Percentiles rank a stretch among this genome's conserved stretches.
Conservation (phyloP, 768 basidiomycete species). For the Neoboletus subvelutipes region DNA sequence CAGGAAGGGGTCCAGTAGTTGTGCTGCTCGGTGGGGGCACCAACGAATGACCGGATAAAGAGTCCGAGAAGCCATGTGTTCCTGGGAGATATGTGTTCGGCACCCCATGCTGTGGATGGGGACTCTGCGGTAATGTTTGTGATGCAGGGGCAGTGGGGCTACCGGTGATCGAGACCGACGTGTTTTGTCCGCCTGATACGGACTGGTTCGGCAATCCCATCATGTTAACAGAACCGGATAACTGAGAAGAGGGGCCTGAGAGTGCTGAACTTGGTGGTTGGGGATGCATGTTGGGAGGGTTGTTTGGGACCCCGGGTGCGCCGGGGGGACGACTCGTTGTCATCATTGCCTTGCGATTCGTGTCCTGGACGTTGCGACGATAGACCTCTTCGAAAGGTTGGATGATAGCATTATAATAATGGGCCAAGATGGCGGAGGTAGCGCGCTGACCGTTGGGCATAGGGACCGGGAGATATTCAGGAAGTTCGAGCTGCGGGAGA, state of each 20-base stretch:
- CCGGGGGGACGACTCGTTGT: constrained; percentile 37
- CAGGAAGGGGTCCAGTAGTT: constrained; percentile 10
- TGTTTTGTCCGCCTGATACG: constrained; percentile 18
- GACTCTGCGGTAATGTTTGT: constrained; percentile 34
- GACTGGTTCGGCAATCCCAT: constrained; percentile 29
- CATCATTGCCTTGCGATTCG: constrained; percentile 55
- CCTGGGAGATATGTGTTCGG: constrained; percentile 24
- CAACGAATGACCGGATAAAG: constrained; percentile 23
- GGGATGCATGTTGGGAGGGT: constrained; percentile 16
- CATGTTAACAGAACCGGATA: constrained; percentile 20
- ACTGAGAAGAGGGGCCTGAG: constrained; percentile 22
- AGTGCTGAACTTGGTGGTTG: constrained; percentile 14
- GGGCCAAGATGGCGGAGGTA: constrained; percentile 50
- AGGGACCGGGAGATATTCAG: constrained; percentile 51
- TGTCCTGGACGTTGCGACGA: constrained; percentile 58
- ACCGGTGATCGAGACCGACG: constrained; percentile 19
- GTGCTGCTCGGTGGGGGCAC: constrained; percentile 12
- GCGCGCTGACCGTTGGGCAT: constrained; percentile 47
- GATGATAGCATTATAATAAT: constrained; percentile 62
- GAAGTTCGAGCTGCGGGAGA: constrained; percentile 57
- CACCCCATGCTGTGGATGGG: constrained; percentile 26
- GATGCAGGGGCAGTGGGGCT: constrained; percentile 26
- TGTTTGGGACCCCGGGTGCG: constrained; percentile 12
- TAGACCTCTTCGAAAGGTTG: constrained; percentile 73
- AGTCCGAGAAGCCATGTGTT: constrained; percentile 27